Base-by-base conservation (phyloP, 345 rosid genomes). In the Populus euphratica region DNA sequence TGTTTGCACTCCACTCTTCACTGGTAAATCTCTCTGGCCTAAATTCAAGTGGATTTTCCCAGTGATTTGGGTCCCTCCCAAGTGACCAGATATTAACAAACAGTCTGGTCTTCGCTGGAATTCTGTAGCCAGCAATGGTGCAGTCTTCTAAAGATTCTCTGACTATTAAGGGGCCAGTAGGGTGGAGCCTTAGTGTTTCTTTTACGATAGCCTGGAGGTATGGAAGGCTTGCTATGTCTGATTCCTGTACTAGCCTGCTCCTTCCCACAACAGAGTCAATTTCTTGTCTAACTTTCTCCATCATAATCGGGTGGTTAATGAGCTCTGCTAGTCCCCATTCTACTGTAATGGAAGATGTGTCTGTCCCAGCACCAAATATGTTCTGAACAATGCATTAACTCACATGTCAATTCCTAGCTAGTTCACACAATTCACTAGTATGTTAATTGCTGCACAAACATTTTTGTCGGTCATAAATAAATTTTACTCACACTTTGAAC, bases 281-380 rank as follows among this genome's bases (percentile, higher is more conserved):
- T 85, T 94, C 93, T 29, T 79, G 65, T 66, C 81, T 81, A 1
- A 83, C 90, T 75, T 91, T 91, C 79, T 87, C 84, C 90, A 90
- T 84, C 66, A 85, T 84, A 17, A 80, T 77, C 10, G 94, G 97
- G 73, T 91, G 81, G 81, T 90, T 92, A 52, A 92, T 88, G 2
- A 92, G 86, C 81, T 94, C 96, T 35, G 96, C 80, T 38, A 92
- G 43, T 41, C 92, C 95, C 98, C 95, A 92, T 41, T 89, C 93
- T 70, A 86, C 76, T 8, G 94, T 84, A 20, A 78, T 82, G 13
- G 89, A 78, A 52, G 93, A 84, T 62, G 90, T 83, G 50, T 90
- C 91, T 3, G 89, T 88, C 31, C 93, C 89, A 39, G 90, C 89
- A 20, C 85, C 86, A 78, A 90, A 86, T 43, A 88, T 77, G 50